These are phyloP conservation scores for Talaromyces thailandensis DNA, from an alignment of 495 filamentous ascomycete species.

Conservation along the genomic window DNA sequence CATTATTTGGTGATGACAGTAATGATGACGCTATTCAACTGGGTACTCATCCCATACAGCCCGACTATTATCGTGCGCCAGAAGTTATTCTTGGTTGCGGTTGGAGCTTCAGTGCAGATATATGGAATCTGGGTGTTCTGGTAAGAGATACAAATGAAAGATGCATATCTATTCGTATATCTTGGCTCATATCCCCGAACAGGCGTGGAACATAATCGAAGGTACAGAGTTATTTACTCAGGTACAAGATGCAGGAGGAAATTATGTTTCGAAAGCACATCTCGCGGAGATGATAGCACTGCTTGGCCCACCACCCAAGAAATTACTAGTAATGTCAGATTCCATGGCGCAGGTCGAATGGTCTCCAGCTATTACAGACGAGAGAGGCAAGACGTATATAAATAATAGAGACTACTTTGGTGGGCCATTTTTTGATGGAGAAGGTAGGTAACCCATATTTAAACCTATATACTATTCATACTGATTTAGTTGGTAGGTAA, in stretches of 20 bases:
- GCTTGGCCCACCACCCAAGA: conserved; percentile 18
- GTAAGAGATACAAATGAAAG: conserved; percentile 10
- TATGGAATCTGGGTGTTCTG: conserved; percentile 30
- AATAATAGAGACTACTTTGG: conserved; percentile 8
- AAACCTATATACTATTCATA: not conserved
- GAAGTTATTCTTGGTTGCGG: conserved; percentile 26
- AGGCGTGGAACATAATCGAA: conserved; percentile 23
- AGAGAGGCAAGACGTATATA: conserved; percentile 10
- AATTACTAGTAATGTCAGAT: conserved; percentile 12
- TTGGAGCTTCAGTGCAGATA: conserved; percentile 32
- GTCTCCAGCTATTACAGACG: not conserved
- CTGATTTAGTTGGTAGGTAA: not conserved
- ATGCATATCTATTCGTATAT: not conserved
- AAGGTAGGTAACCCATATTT: conserved; percentile 4
- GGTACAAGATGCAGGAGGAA: conserved; percentile 10
- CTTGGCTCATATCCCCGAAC: not conserved
- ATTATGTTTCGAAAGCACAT: conserved; percentile 18
- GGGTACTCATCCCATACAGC: too few relatives aligned
- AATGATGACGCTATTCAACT: too few relatives aligned
- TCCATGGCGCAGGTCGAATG: not conserved
- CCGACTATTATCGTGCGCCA: too few relatives aligned
- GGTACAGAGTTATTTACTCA: conserved; percentile 16
- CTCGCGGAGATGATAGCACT: conserved; percentile 19
- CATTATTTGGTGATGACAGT: conserved; percentile 28
- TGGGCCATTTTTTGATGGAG: conserved; percentile 13